Base-by-base conservation (phyloP, 2,329 filamentous ascomycete genomes). In the Penicillium sp. region DNA sequence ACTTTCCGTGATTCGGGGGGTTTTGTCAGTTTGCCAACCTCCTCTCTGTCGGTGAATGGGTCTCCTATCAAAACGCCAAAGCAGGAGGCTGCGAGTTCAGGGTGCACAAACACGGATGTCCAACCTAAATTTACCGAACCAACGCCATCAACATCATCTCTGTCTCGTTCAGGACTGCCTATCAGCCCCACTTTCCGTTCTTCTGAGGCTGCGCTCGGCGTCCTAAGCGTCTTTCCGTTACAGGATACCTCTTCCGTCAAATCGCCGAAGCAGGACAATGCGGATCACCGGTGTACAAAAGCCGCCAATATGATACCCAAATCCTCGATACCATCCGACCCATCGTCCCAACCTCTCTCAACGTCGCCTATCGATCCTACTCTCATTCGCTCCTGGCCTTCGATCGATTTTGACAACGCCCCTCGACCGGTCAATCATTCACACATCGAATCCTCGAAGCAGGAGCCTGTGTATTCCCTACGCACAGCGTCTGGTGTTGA, bases 281-380 rank as follows among this genome's bases (percentile, higher is more conserved):
- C 18, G 14, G 34, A 23, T 14, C 48, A 26, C 18, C 11, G 11
- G 35, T n/a, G 7, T 7, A 6, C 16, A 38, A 26, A 46, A 4
- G 18, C 32, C 14, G 14, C 29, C 16, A 38, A 29, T 19, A 23
- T 13, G 9, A 45, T 29, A 2, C 32, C 13, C 7, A 32, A 11
- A 10, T 19, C 23, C 18, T 26, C 47, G 19, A n/a, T n/a, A 14
- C 41, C 42, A 14, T 42, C 56, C 41, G 47, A 40, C 23, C 58
- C 59, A 35, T 58, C 62, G 18, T 57, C 62, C 13, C 67, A 72
- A 14, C 51, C 69, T 8, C 60, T 64, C 36, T 72, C 70, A 7
- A 59, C 62, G 5, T 61, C 74, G 16, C 69, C 69, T 7, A 69
- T 72, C 23, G 72, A 73, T 18, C 69, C 69, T 14, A 64, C 68